Base-by-base conservation (phyloP, 108 stramenopile species). In the Aurantiochytrium sp. region DNA sequence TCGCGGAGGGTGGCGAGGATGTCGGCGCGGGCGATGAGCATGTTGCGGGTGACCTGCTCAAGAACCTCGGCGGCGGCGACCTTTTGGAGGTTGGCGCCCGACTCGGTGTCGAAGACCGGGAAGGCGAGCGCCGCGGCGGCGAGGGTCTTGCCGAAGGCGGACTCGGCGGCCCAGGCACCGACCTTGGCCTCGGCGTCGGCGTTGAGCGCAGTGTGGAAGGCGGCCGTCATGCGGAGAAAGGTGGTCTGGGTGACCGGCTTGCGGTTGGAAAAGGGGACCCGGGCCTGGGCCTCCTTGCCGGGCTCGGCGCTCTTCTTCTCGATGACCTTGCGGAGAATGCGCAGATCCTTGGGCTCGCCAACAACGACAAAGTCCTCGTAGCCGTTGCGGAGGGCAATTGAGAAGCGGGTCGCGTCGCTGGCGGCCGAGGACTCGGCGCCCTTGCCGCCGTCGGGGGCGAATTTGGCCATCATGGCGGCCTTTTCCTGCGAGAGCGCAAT, bases 241-340 rank as follows among this genome's bases (percentile, higher is more conserved):
- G 37, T n/a, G 10, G 73, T 55, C 39, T 32, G 50, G 19, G 85
- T 41, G 32, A 85, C 73, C 10, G 87, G 87, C 69, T 88, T 88
- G 32, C 87, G 50, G 30, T 45, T 54, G 45, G 87, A 88, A 37
- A 86, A 50, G 17, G 87, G 87, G 4, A 37, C 27, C 22, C 87
- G 52, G 1, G 69, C 34, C 87, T 88, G 87, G 4, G 86, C 69
- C 30, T 88, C 87, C 59, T 65, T 65, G 36, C 55, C 86, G 17
- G 21, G 37, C 19, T 31, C 36, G 21, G 86, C 86, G 54, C 54
- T 55, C 31, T 17, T 12, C 37, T 55, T 55, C 21, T 19, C 54
- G 55, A 86, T 32, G 31, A 39, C 55, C 21, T 31, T 37, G 27
- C 37, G 54, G 30, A 86, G 36, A 22, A 37, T 39, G 54, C 21